phyloP scores from a whole-genome alignment of 2,329 filamentous ascomycete genomes.

The Apiospora sp. region DNA sequence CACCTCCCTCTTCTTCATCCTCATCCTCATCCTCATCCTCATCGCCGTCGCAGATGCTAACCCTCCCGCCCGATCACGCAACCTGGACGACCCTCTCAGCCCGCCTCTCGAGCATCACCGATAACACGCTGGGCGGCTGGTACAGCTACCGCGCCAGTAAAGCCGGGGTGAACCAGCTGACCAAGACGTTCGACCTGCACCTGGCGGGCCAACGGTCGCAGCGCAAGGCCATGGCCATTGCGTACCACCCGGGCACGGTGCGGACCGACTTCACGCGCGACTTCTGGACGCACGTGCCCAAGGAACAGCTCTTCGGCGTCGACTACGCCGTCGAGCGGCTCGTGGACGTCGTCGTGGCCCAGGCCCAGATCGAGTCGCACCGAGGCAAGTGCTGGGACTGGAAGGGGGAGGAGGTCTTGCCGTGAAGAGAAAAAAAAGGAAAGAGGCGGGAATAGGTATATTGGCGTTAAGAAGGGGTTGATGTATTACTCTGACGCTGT shows the following conservation, averaged over 20 bases:
- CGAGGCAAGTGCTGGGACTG: constrained; percentile 75
- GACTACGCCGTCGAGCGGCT: constrained; percentile 73
- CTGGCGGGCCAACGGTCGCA: constrained; percentile 60
- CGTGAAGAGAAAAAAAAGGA: constrained; percentile 45
- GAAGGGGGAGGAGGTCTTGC: constrained; percentile 69
- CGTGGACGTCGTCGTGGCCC: constrained; percentile 61
- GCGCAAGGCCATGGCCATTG: constrained; percentile 71
- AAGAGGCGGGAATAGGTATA: background rate
- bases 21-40: background rate
- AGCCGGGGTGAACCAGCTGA: constrained; percentile 74
- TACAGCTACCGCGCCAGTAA: constrained; percentile 83
- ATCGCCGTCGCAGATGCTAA: constrained; percentile 26
- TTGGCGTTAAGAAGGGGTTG: background rate
- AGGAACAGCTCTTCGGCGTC: constrained; percentile 69
- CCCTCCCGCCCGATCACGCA: constrained; percentile 58
- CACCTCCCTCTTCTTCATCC: background rate
- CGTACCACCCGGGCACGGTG: constrained; percentile 83
- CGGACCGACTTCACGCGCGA: constrained; percentile 75
- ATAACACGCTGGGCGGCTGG: constrained; percentile 81
- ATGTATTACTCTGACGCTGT: background rate
- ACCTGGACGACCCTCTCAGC: constrained; percentile 81
- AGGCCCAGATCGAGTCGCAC: constrained; percentile 54
- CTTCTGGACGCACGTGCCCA: constrained; percentile 73
- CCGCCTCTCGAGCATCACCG: constrained; percentile 76
- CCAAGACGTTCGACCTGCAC: constrained; percentile 75